Percentiles rank a stretch among this genome's conserved stretches.
These are phyloP conservation scores for Eucalyptus marginata DNA, from an alignment of 345 rosid genomes.

Conservation along the genomic window DNA sequence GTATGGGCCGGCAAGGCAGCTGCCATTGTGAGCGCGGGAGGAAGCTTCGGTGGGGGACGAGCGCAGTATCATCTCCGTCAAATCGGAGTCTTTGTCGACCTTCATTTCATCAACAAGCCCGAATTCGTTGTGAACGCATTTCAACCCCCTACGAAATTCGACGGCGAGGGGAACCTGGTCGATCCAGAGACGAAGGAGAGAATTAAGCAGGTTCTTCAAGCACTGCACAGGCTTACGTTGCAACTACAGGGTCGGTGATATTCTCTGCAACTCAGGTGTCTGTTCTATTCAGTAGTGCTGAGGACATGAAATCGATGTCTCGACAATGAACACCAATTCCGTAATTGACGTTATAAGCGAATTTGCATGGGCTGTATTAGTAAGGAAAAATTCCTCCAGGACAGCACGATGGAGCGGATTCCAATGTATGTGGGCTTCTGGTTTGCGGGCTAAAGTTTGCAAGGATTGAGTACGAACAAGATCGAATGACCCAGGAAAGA, in stretches of 20 bases:
- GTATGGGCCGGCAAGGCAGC: constrained; percentile 88
- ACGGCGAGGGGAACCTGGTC: constrained; percentile 47
- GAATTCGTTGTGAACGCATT: constrained; percentile 59
- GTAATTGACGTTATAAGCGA: not conserved
- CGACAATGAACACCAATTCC: not conserved
- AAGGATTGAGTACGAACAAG: not conserved
- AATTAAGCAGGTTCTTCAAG: constrained; percentile 33
- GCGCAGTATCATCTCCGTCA: constrained; percentile 75
- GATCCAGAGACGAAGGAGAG: constrained; percentile 33
- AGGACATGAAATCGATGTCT: not conserved
- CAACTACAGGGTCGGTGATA: constrained; percentile 32
- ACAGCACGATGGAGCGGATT: not conserved
- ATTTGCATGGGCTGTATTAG: not conserved
- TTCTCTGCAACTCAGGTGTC: not conserved
- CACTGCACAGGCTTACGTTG: constrained; percentile 42
- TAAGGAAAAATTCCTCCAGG: not conserved
- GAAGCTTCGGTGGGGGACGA: constrained; percentile 47
- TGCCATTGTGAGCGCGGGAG: constrained; percentile 36
- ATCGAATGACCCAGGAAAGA: not conserved
- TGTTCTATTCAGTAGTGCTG: not conserved
- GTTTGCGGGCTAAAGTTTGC: not conserved
- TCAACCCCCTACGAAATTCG: constrained; percentile 67
- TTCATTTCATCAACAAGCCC: constrained; percentile 84
- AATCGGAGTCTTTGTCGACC: constrained; percentile 62
- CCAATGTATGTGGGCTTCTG: not conserved